Evolutionary conservation across 306 rosid genomes (phyloP).

Genomic region (Glycine soja): DNA sequence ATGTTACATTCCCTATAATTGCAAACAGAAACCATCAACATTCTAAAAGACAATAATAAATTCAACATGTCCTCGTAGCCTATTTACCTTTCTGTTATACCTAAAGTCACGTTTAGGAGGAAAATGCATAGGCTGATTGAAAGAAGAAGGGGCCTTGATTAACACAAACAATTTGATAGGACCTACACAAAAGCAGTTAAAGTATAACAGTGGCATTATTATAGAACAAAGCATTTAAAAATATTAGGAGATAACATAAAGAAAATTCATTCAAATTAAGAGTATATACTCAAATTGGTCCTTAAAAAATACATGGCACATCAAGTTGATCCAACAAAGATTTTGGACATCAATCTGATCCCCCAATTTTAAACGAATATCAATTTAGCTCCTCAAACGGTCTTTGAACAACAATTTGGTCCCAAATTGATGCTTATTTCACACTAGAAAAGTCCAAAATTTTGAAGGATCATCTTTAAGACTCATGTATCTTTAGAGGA

Average conservation of each 20-base stretch:
- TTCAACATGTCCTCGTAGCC: background rate
- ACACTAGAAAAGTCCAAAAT: slow-evolving; percentile 6
- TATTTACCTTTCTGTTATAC: slow-evolving; percentile 73
- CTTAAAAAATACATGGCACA: slow-evolving; percentile 14
- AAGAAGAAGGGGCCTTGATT: slow-evolving; percentile 84
- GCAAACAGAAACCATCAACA: slow-evolving; percentile 31
- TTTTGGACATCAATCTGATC: slow-evolving; percentile 6
- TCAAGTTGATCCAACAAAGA: slow-evolving; percentile 5
- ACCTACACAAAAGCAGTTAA: slow-evolving; percentile 54
- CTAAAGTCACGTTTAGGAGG: slow-evolving; percentile 89
- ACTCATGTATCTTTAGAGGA: slow-evolving; percentile 9
- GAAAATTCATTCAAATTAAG: background rate
- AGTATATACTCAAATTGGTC: slow-evolving; percentile 8
- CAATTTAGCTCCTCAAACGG: background rate
- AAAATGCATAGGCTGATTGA: slow-evolving; percentile 80
- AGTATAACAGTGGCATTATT: slow-evolving; percentile 8
- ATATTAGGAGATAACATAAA: background rate
- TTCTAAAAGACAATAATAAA: background rate
- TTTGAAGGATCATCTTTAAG: slow-evolving; percentile 1
- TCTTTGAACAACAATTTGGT: slow-evolving; percentile 15
- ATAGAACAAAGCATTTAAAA: slow-evolving; percentile 25
- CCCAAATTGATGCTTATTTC: background rate
- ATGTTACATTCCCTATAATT: background rate
- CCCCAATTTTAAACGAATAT: background rate
- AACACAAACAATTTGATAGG: slow-evolving; percentile 74